phyloP scores from a whole-genome alignment of 805 yeast species.

The Schizosaccharomyces japonicus region DNA sequence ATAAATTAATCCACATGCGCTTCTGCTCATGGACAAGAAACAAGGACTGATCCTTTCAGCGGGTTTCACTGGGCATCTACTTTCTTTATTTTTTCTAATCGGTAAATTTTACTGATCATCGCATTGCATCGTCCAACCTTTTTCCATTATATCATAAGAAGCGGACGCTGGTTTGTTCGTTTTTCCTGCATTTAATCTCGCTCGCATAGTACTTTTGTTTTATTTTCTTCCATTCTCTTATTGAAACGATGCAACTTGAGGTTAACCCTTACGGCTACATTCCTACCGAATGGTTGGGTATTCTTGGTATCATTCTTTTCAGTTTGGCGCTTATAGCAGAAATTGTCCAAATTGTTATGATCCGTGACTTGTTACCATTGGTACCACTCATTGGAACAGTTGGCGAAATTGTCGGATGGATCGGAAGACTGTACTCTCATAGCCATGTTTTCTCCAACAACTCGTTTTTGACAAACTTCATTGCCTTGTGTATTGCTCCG shows the following conservation, averaged over 20 bases:
- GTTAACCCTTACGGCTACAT: neutral
- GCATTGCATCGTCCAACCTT: too few relatives aligned
- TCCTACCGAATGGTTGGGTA: neutral
- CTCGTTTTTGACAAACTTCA: neutral
- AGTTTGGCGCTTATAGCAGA: neutral
- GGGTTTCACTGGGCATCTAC: too few relatives aligned
- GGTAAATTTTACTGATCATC: too few relatives aligned
- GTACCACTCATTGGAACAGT: neutral
- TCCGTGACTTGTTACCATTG: neutral
- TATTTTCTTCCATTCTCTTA: too few relatives aligned
- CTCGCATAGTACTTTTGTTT: too few relatives aligned
- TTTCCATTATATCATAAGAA: too few relatives aligned
- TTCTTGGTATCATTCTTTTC: neutral
- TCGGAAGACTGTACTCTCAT: neutral
- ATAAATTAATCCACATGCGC: too few relatives aligned
- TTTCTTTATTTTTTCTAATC: too few relatives aligned
- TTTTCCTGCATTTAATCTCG: too few relatives aligned
- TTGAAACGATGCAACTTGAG: neutral
- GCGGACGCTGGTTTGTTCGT: too few relatives aligned
- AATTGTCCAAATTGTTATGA: neutral
- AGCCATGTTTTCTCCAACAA: neutral
- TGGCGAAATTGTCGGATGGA: neutral
- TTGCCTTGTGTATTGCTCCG: neutral
- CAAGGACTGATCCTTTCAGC: too few relatives aligned
- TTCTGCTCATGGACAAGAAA: too few relatives aligned